phyloP scores from a whole-genome alignment of 2,329 filamentous ascomycete genomes.

The Cryphonectria radicalis region DNA sequence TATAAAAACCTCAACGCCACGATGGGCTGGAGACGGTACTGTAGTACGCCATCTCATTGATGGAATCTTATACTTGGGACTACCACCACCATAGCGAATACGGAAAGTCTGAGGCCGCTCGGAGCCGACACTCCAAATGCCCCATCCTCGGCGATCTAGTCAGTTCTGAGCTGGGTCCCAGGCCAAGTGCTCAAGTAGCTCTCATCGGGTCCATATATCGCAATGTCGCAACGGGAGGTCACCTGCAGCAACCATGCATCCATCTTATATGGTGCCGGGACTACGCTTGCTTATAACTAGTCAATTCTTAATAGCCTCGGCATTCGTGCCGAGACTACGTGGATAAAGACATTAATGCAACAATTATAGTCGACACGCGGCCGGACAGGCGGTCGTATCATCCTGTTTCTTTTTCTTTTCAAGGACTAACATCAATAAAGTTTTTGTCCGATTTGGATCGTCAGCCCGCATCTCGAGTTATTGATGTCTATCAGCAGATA shows the following conservation, averaged over 20 bases:
- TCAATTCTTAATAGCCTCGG: neutral
- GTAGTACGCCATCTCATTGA: constrained; percentile 6
- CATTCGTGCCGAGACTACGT: too few relatives aligned
- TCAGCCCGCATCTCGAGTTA: neutral
- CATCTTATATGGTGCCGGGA: neutral
- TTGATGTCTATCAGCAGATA: too few relatives aligned
- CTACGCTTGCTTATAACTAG: neutral
- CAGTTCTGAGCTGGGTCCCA: neutral
- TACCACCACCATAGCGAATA: neutral
- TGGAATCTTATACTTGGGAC: neutral
- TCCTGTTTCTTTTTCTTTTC: neutral
- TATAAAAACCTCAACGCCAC: neutral
- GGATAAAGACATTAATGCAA: neutral
- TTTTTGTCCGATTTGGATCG: neutral
- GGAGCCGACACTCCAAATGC: neutral
- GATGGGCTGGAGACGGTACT: neutral
- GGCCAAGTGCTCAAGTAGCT: neutral
- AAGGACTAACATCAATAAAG: neutral
- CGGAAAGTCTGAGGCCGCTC: neutral
- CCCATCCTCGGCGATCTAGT: neutral
- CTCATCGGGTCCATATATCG: neutral
- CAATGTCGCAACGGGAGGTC: neutral
- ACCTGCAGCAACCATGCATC: neutral
- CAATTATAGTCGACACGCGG: neutral
- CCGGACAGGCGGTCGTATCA: neutral